Conservation (phyloP, 495 filamentous ascomycete species). For the Trichoderma virens region DNA sequence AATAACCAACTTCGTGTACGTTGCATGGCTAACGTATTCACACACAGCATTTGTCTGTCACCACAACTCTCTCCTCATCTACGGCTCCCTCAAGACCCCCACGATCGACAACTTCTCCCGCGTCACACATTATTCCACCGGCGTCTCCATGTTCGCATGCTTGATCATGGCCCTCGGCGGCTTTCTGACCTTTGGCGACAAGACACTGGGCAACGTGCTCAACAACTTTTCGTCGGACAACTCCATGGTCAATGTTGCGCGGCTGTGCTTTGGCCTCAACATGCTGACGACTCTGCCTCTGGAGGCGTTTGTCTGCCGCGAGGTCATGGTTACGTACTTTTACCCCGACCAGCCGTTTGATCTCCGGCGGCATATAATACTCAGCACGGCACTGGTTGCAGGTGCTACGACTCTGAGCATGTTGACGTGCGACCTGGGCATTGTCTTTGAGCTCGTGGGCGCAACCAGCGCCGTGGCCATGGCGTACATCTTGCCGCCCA, state of each 20-base stretch:
- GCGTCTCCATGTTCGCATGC: constrained; percentile 81
- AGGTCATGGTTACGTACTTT: constrained; percentile 93
- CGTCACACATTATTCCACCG: constrained; percentile 89
- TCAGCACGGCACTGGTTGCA: constrained; percentile 72
- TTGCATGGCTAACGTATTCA: constrained; percentile 24
- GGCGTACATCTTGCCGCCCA: constrained; percentile 88
- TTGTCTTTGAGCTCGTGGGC: constrained; percentile 91
- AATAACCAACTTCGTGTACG: neutral
- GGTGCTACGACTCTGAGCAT: constrained; percentile 69
- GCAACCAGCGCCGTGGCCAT: constrained; percentile 89
- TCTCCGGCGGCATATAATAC: constrained; percentile 74
- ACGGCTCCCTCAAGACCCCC: constrained; percentile 87
- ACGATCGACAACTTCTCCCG: constrained; percentile 87
- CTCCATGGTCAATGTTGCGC: constrained; percentile 85
- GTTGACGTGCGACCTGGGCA: constrained; percentile 84
- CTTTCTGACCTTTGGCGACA: constrained; percentile 86
- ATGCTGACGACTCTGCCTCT: constrained; percentile 96
- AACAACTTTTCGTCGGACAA: constrained; percentile 94
- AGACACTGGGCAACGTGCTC: constrained; percentile 87
- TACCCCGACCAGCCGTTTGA: constrained; percentile 72
- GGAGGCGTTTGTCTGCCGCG: constrained; percentile 93
- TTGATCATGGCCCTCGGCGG: constrained; percentile 80
- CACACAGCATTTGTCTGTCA: constrained; percentile 77
- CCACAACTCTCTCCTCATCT: constrained; percentile 95
- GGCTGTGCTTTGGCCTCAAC: constrained; percentile 92